Percentiles rank a stretch among this genome's conserved stretches.
Evolutionary conservation across 305 asterid genomes (phyloP).

Genomic region (Fraxinus sp.): DNA sequence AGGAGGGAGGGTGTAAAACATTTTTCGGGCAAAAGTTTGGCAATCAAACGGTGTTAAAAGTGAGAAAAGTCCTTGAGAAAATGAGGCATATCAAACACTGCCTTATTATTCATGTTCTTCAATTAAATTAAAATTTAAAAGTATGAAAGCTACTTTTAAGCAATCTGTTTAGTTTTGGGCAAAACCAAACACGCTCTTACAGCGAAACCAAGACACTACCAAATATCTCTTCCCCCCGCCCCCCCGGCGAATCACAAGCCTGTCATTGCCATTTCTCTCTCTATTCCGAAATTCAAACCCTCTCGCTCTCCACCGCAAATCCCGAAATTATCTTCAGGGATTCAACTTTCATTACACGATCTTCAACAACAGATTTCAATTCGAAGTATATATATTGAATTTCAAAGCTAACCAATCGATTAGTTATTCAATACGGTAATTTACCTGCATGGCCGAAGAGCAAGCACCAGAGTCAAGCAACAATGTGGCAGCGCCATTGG

Average conservation of each 20-base stretch:
- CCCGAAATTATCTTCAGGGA: slow-evolving; percentile 29
- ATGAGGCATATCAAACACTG: no score
- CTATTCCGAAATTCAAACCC: slow-evolving; percentile 3
- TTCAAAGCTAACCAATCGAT: not conserved
- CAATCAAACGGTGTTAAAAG: no score
- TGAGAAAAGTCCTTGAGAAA: no score
- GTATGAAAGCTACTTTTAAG: not conserved
- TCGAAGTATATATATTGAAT: not conserved
- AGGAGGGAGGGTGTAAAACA: no score
- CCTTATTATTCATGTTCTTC: not conserved
- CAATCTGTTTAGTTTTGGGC: not conserved
- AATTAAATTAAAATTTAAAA: not conserved
- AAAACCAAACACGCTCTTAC: not conserved
- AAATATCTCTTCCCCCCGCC: not conserved
- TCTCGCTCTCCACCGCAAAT: slow-evolving; percentile 16
- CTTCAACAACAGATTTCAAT: not conserved
- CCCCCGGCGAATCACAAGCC: slow-evolving; percentile 17
- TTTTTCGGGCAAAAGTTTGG: no score
- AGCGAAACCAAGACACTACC: not conserved
- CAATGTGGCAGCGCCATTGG: slow-evolving; percentile 51
- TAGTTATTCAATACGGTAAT: not conserved
- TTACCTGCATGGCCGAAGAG: slow-evolving; percentile 58
- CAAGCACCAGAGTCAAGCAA: slow-evolving; percentile 32
- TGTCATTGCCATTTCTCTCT: slow-evolving; percentile 13
- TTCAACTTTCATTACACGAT: slow-evolving; percentile 14